Evolutionary conservation across 2,329 filamentous ascomycete genomes (phyloP), one percentile per base, ranked within the genome.

Genomic region (Biscogniauxia sp.): DNA sequence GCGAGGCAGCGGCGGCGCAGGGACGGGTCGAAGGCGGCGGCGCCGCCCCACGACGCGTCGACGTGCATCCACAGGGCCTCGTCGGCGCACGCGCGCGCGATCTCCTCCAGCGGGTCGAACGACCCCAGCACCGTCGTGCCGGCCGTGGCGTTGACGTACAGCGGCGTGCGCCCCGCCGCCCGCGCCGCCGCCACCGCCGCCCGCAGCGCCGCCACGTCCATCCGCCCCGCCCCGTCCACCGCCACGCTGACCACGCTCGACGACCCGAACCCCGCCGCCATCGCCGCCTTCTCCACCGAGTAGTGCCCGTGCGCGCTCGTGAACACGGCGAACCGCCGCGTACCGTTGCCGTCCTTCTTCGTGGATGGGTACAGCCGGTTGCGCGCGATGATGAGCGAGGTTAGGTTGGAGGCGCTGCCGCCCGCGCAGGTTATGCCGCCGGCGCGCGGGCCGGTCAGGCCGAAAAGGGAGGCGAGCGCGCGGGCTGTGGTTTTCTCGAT

Each of bases 121-220:
- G 91, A 92, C 17, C 95, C 95, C 64, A 94, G 80, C 1, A 98
- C 94, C 0, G 95, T 99, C 1, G 94, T 97, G 19, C 95, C 95
- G 0, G 95, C 94, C 0, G 95, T 98, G 5, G 93, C 91, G 73
- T 97, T 98, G 72, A 98, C 91, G 76, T 96, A 97, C 63, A 99
- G 90, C 0, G 95, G 94, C 0, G 90, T 95, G 72, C 88, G 86
- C 37, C 91, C 23, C 55, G 87, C 81, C 0, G 73, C 69, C 68
- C 87, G 87, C 23, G 90, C 88, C 57, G 82, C 80, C 5, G 79
- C 55, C 28, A 97, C 80, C 50, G 88, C 78, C 1, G 80, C 78
- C 23, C 89, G 84, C 9, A 99, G 81, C 17, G 85, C 85, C 0
- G 78, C 71, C 0, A 89, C 81, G 25, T 85, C 80, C 88, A 98